Evolutionary conservation across 2,329 filamentous ascomycete species (phyloP).

Genomic region (Cryphonectria naterciae): DNA sequence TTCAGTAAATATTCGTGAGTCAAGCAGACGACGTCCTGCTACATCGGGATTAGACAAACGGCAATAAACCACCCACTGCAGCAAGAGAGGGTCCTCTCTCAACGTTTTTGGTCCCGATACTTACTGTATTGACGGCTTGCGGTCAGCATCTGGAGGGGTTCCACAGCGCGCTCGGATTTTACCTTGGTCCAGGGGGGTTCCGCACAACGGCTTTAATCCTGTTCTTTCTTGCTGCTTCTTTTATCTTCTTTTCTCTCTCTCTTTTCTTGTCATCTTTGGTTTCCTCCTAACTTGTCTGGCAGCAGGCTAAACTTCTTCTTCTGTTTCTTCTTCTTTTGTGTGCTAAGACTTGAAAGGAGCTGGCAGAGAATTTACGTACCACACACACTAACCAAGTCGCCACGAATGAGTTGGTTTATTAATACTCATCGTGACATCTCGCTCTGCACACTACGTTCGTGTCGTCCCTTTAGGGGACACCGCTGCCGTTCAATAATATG

Average conservation of each 20-base stretch:
- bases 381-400: background rate
- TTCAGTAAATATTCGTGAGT: no score
- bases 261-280: background rate
- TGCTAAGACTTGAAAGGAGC: background rate
- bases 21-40: background rate
- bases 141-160: background rate
- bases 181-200: background rate
- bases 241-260: background rate
- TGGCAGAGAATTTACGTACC: background rate
- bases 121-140: background rate
- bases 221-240: background rate
- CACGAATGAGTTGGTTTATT: background rate
- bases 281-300: background rate
- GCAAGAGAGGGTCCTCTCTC: background rate
- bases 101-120: background rate
- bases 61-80: background rate
- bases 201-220: background rate
- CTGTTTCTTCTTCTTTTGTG: background rate
- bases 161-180: background rate
- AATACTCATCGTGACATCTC: no score
- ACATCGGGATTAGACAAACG: background rate
- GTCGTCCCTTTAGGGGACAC: background rate
- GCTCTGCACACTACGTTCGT: background rate
- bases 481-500: constrained; percentile 13
- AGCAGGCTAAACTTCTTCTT: background rate